Evolutionary conservation across 106 monocot genomes (phyloP), one percentile per base, ranked within the genome.

Genomic region (Dendrobium catenatum): DNA sequence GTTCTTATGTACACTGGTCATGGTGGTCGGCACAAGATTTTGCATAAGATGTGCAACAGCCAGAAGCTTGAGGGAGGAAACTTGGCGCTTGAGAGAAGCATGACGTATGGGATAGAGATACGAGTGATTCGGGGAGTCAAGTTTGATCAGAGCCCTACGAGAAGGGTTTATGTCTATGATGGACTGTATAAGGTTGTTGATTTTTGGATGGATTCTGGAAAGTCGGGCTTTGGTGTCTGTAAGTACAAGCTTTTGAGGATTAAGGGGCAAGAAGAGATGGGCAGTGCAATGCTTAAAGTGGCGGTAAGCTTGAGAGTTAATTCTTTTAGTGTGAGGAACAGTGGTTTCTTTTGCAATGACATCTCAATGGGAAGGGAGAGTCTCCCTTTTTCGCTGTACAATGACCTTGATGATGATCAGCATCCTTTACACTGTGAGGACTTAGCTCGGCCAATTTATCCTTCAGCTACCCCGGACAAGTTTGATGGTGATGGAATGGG

Each of bases 371-470:
- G 93, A 10, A 89, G 77, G 79, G 98, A 99, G 80, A 93, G 83
- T 4, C 72, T 88, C 5, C 87, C 91, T 0, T 85, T 99, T 29
- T 79, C 79, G 0, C 18, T 99, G 31, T 99, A 90, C 68, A 99
- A 99, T 67, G 89, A 93, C 33, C 88, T 95, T 0, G 98, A 99
- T 61, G 91, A 86, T 31, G 93, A 95, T 56, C 79, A 48, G n/a
- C 87, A 91, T 70, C 98, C 98, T 24, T 33, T 93, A 19, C 77
- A 86, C 26, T 99, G 87, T 68, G 88, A 99, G 75, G 95, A 99
- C 55, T 83, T 91, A 37, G 67, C 79, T 46, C 77, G 77, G 0
- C 94, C 93, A 2, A 77, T 87, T 18, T 91, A 88, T 72, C 90
- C 91, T 72, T 49, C 82, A 0, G 80, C 78, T 37, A 42, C 78